Evolutionary conservation across 768 basidiomycete species (phyloP).

Genomic region (Cyclocybe aegerita): DNA sequence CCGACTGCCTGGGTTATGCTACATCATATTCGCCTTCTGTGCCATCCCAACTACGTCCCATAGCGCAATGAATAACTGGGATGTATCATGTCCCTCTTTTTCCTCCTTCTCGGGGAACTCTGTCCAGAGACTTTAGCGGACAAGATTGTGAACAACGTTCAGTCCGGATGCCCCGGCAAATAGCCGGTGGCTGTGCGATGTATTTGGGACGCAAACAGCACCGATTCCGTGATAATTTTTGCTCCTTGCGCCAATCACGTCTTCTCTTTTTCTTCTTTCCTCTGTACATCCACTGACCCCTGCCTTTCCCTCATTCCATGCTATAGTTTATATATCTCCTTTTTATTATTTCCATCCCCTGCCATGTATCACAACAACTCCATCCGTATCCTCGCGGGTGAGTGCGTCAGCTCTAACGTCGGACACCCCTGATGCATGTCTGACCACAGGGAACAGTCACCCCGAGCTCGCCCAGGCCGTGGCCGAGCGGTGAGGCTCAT

Average conservation of each 20-base stretch:
- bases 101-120: no score
- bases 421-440: conserved; percentile 15
- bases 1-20: conserved; percentile 71
- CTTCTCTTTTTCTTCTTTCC: conserved; percentile 21
- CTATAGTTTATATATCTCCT: conserved; percentile 32
- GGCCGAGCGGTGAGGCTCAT: conserved; percentile 87
- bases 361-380: conserved; percentile 81
- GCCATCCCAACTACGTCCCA: no score
- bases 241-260: conserved; percentile 9
- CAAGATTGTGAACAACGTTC: no score
- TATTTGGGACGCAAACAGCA: conserved; percentile 39
- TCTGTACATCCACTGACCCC: conserved; percentile 33
- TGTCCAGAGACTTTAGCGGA: no score
- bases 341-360: conserved; percentile 20
- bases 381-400: conserved; percentile 73
- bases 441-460: conserved; percentile 87
- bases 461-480: conserved; percentile 95
- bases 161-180: no score
- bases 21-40: background rate
- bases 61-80: background rate
- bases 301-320: conserved; percentile 28
- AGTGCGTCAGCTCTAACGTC: conserved; percentile 20
- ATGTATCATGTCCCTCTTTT: background rate
- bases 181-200: conserved; percentile 43
- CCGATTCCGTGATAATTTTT: conserved; percentile 33